Evolutionary conservation across 306 rosid genomes (phyloP), one percentile per base, ranked within the genome.

Genomic region (Astragalus membranaceus): DNA sequence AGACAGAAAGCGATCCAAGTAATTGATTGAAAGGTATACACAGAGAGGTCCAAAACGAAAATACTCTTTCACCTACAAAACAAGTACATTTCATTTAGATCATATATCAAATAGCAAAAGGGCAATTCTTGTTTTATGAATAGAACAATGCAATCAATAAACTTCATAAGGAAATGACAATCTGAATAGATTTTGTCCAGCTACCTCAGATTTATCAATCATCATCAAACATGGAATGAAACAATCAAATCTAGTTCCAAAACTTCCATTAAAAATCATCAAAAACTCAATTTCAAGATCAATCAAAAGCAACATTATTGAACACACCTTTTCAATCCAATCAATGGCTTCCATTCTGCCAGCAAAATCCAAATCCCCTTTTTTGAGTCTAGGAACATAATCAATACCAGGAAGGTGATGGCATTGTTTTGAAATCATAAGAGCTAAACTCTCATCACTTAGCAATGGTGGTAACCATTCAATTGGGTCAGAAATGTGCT

Each of bases 1-100:
- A 7, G 99, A 89, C 33, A 95, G 91, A 80, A 95, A 95, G 0
- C 99, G 96, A 68, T 95, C 99, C 88, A 95, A 72, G 87, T 89
- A 95, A 80, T 79, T 89, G 60, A 88, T 63, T 15, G 99, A 87
- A 67, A 95, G 81, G 72, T 89, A 91, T n/a, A 77, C 67, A 75
- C 82, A 89, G 9, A 91, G 90, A 26, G 99, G 93, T 46, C 96
- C 96, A 81, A 95, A 95, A 16, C 88, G 83, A 78, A 87, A 89
- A 72, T 87, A 88, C 49, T 74, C 78, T 42, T 74, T 73, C 10
- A 83, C 99, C 99, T 95, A 84, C 78, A 70, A 71, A 84, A 55
- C 63, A 48, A 12, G 13, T 6, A 69, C 46, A 43, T 46, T 46
- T 6, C 48, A 20, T 26, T 46, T 13, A 42, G 61, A 77, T 10